phyloP scores from a whole-genome alignment of 1,284 basidiomycete species.

The Ustilago nuda region DNA sequence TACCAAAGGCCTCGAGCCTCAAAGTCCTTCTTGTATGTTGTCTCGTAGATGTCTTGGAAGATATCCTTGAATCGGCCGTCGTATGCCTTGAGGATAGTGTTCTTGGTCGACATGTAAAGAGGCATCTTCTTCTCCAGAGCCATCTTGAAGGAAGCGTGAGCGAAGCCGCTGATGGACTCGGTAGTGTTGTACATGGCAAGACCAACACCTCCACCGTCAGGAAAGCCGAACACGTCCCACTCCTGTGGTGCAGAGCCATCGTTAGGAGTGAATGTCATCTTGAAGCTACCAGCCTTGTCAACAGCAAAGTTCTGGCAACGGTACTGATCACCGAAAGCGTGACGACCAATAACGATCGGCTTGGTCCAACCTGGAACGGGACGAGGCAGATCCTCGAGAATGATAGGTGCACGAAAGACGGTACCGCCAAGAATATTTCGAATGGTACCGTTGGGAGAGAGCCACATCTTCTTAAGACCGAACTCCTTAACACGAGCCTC shows the following conservation, averaged over 20 bases:
- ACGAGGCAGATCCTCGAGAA: conserved; percentile 88
- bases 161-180: conserved; percentile 89
- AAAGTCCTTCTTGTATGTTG: conserved; percentile 83
- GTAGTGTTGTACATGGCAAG: conserved; percentile 71
- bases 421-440: conserved; percentile 97
- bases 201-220: conserved; percentile 64
- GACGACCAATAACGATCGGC: conserved; percentile 95
- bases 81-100: conserved; percentile 69
- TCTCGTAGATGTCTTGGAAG: conserved; percentile 92
- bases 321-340: conserved; percentile 93
- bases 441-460: conserved; percentile 71
- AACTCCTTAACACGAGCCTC: conserved; percentile 86
- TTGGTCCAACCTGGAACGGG: conserved; percentile 92
- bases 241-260: conserved; percentile 55
- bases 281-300: conserved; percentile 64
- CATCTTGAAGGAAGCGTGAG: conserved; percentile 98
- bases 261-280: conserved; percentile 60
- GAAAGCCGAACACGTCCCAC: conserved; percentile 65
- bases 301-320: conserved; percentile 68
- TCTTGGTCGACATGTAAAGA: conserved; percentile 71
- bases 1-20: conserved; percentile 89
- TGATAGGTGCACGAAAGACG: conserved; percentile 98
- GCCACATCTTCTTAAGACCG: conserved; percentile 92
- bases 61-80: conserved; percentile 99
- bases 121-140: conserved; percentile 95